Evolutionary conservation across 495 filamentous ascomycete genomes (phyloP).

Genomic region (Penicillium macrosclerotiorum): DNA sequence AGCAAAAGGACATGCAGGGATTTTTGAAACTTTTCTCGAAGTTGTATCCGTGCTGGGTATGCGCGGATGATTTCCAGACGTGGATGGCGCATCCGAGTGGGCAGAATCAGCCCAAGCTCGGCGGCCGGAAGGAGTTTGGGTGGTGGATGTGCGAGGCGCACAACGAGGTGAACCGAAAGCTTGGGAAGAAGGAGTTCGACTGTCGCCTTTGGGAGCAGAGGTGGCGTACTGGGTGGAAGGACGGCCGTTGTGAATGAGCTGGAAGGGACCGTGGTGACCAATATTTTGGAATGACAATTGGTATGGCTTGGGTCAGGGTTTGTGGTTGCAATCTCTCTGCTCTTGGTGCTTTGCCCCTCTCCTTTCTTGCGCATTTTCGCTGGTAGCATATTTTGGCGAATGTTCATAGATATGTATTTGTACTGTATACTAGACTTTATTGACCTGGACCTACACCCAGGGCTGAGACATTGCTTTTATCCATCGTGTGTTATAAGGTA

Average conservation of each 20-base stretch:
- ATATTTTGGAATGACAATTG: too few relatives aligned
- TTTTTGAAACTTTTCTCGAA: conserved; percentile 79
- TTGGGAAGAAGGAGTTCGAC: conserved; percentile 91
- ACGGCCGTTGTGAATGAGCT: conserved; percentile 61
- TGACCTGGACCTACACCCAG: too few relatives aligned
- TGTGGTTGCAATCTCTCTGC: conserved; percentile 8
- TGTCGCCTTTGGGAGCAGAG: conserved; percentile 89
- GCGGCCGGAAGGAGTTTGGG: conserved; percentile 72
- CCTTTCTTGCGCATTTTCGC: conserved; percentile 10
- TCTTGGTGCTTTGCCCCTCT: conserved; percentile 1
- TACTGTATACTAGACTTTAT: neutral
- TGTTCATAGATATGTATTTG: neutral
- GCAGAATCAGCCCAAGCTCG: conserved; percentile 62
- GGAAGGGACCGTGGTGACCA: too few relatives aligned
- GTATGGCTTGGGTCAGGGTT: neutral
- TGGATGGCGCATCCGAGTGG: conserved; percentile 70
- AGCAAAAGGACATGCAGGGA: conserved; percentile 71
- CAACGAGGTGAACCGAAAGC: conserved; percentile 93
- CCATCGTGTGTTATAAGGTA: too few relatives aligned
- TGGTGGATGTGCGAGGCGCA: conserved; percentile 96
- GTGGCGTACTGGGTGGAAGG: conserved; percentile 91
- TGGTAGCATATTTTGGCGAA: conserved; percentile 6
- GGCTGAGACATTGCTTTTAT: too few relatives aligned
- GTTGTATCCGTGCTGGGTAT: conserved; percentile 92
- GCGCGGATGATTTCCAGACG: conserved; percentile 83